Evolutionary conservation across 164 flowering plant genomes (phyloP).

Genomic region (Hamamelis virginiana): DNA sequence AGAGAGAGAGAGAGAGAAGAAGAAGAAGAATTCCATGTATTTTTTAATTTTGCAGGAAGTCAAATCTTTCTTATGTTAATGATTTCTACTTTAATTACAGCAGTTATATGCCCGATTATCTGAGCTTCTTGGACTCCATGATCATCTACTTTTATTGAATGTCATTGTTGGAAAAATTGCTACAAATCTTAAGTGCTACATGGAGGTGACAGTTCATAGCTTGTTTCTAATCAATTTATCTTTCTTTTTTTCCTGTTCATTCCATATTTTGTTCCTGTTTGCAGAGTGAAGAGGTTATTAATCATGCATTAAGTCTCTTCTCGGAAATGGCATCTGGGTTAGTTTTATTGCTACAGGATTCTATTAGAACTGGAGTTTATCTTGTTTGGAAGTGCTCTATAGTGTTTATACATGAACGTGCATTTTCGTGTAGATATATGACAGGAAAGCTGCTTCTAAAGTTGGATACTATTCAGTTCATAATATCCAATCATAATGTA

Average conservation of each 20-base stretch:
- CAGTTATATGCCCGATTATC: slow-evolving; percentile 95
- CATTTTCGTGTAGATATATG: slow-evolving; percentile 69
- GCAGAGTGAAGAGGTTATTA: slow-evolving; percentile 95
- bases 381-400: too few species aligned
- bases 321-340: slow-evolving; percentile 97
- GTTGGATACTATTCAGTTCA: slow-evolving; percentile 85
- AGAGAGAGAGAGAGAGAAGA: too few species aligned
- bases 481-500: slow-evolving; percentile 87
- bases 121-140: slow-evolving; percentile 94
- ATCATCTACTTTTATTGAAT: slow-evolving; percentile 80
- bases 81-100: slow-evolving; percentile 55
- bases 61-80: slow-evolving; percentile 16
- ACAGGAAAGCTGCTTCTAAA: slow-evolving; percentile 92
- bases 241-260: slow-evolving; percentile 1
- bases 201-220: slow-evolving; percentile 50
- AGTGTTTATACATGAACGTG: too few species aligned
- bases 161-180: slow-evolving; percentile 94
- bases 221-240: slow-evolving; percentile 6
- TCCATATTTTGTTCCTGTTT: slow-evolving; percentile 11
- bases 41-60: background rate
- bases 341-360: slow-evolving; percentile 19
- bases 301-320: slow-evolving; percentile 86
- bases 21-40: background rate
- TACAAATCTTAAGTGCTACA: slow-evolving; percentile 89
- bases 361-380: background rate